phyloP scores from a whole-genome alignment of 208 protist species.

The Leishmania tropica region DNA sequence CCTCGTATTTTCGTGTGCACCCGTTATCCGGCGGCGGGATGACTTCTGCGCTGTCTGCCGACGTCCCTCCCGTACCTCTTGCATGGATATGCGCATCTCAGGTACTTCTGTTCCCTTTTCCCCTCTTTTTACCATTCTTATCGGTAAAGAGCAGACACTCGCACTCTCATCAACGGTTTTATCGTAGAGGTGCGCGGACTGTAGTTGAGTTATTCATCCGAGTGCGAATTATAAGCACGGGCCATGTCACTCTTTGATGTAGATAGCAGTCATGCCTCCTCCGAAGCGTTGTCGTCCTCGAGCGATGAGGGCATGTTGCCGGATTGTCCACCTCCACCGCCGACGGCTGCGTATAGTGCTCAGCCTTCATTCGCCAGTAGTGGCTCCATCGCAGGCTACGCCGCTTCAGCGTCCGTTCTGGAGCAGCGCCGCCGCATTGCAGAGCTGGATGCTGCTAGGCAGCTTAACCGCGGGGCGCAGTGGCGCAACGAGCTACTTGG shows the following conservation, averaged over 20 bases:
- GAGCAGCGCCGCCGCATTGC: conserved; percentile 34
- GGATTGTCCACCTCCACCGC: conserved; percentile 3
- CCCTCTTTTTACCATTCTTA: not conserved
- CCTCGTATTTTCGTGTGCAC: too few relatives aligned
- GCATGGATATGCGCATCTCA: not conserved
- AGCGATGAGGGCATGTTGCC: conserved; percentile 19
- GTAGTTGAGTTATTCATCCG: not conserved
- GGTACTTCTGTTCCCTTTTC: not conserved
- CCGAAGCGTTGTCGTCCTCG: conserved; percentile 1
- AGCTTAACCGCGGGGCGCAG: not conserved
- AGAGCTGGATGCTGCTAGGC: conserved; percentile 11
- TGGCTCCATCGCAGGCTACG: too few relatives aligned
- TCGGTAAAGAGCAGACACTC: rapidly evolving
- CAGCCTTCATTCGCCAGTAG: not conserved
- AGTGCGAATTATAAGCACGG: too few relatives aligned
- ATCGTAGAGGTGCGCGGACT: not conserved
- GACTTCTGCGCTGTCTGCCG: too few relatives aligned
- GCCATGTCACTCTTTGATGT: conserved; percentile 42
- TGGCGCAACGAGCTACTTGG: conserved; percentile 18
- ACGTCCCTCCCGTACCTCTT: not conserved
- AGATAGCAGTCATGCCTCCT: conserved; percentile 17
- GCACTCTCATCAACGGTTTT: not conserved
- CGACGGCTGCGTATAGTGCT: not conserved
- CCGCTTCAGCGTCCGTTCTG: conserved; percentile 7
- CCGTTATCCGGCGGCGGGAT: too few relatives aligned